Base-by-base conservation (phyloP, 805 yeast species). In the Cyberlindnera americana region DNA sequence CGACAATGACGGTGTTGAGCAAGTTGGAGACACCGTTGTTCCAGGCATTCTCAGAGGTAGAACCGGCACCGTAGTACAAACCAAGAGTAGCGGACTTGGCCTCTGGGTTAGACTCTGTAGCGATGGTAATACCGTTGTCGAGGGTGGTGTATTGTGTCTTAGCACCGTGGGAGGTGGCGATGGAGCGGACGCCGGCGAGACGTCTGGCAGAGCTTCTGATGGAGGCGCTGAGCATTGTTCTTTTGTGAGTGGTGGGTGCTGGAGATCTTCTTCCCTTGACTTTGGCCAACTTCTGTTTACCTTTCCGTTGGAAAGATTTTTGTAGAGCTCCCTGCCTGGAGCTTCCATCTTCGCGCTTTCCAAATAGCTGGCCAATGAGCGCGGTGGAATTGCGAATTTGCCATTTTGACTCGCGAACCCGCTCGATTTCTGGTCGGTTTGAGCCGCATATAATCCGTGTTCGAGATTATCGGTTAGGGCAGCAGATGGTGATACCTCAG, bases 11-110 rank as follows among this genome's bases (percentile, higher is more conserved):
- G 44, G 72, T 65, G 60, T 82, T 67, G 49, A 78, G 69, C 52
- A 85, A 66, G 47, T 82, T 75, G 40, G 91, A 76, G 38, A 81
- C 78, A 76, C 95, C 95, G 53, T 85, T 84, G 70, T 80, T 82
- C 76, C 78, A 83, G 31, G 86, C 72, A 65, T 81, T 83, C 65
- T 85, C 95, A 38, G 83, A 64, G 61, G 89, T 71, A 35, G 91
- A 78, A 62, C 95, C 95, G 37, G 89, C 84, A 51, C 82, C 83
- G 59, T 72, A 68, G 62, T 73, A 84, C 43, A 82, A 64, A 64
- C 93, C 91, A 51, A 82, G 70, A 26, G 87, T 71, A 35, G 86
- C 69, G 27, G 81, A 59, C 42, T 70, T 60, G 43, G 78, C 75
- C 21, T 37, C 53, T 29, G 82, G 73, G 65, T 78, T 73, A 50